A percentile compares a stretch with the other conserved stretches of the same genome.
phyloP scores from a whole-genome alignment of 371 early-diverging fungal genomes.

The Cokeromyces recurvatus region DNA sequence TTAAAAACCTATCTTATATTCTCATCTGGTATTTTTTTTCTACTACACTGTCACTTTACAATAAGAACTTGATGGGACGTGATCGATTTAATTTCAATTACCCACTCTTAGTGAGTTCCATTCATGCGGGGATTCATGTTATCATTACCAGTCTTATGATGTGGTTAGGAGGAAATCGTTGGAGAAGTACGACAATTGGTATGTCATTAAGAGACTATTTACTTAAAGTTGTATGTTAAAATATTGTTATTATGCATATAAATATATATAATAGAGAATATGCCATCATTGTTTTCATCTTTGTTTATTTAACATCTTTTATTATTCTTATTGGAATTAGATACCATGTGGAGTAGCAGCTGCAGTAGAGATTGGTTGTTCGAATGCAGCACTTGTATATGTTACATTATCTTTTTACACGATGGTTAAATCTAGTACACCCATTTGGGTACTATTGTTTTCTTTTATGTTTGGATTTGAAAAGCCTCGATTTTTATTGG shows the following conservation, averaged over 20 bases:
- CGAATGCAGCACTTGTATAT: slow-evolving; percentile 74
- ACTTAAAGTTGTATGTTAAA: slow-evolving; percentile 43
- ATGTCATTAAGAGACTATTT: slow-evolving; percentile 36
- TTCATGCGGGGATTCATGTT: slow-evolving; percentile 63
- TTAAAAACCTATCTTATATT: slow-evolving; percentile 38
- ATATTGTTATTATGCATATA: too few relatives aligned
- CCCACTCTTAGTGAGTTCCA: slow-evolving; percentile 73
- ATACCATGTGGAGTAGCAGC: slow-evolving; percentile 88
- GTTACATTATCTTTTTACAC: slow-evolving; percentile 91
- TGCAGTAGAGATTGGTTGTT: slow-evolving; percentile 86
- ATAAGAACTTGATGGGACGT: slow-evolving; percentile 67
- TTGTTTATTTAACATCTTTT: too few relatives aligned
- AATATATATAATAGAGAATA: too few relatives aligned
- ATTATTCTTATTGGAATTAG: too few relatives aligned
- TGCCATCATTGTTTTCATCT: too few relatives aligned
- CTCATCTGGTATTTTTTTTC: slow-evolving; percentile 63
- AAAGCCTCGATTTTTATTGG: slow-evolving; percentile 55
- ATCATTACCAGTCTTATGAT: slow-evolving; percentile 49
- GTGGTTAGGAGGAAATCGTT: slow-evolving; percentile 20
- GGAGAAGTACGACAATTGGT: slow-evolving; percentile 23
- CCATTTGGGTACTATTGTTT: slow-evolving; percentile 84
- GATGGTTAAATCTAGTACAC: slow-evolving; percentile 86
- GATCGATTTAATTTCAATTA: slow-evolving; percentile 71
- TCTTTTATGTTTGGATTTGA: slow-evolving; percentile 87
- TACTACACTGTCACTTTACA: slow-evolving; percentile 73